Percentiles rank a stretch among this genome's conserved stretches.
phyloP scores from a whole-genome alignment of 106 monocot species.

The Phalaenopsis aphrodite region DNA sequence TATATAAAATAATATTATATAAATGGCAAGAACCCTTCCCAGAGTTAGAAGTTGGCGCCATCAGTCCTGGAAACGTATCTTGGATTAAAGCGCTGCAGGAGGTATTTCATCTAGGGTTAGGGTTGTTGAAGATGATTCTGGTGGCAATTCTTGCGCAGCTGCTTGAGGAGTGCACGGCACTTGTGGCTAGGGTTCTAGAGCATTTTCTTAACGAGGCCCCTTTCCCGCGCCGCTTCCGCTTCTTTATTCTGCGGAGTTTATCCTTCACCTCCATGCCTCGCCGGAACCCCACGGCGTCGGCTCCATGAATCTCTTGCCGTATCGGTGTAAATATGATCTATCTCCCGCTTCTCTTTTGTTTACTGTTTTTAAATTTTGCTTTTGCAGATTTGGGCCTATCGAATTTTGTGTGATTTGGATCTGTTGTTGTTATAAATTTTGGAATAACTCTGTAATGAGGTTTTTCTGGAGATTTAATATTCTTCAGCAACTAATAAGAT shows the following conservation, averaged over 20 bases:
- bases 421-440: background rate
- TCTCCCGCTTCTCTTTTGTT: background rate
- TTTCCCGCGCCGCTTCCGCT: slow-evolving; percentile 54
- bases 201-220: slow-evolving; percentile 51
- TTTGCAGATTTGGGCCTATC: background rate
- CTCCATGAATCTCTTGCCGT: background rate
- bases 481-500: background rate
- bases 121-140: slow-evolving; percentile 38
- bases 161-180: slow-evolving; percentile 62
- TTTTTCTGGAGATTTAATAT: background rate
- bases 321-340: background rate
- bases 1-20: too few species aligned
- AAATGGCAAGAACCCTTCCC: too few species aligned
- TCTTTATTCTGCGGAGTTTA: slow-evolving; percentile 50
- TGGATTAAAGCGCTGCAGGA: background rate
- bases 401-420: background rate
- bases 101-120: background rate
- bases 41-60: background rate
- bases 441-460: background rate
- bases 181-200: slow-evolving; percentile 61
- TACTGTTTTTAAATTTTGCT: background rate
- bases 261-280: slow-evolving; percentile 25
- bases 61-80: background rate
- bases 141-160: slow-evolving; percentile 58
- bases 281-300: background rate